Conservation (phyloP, 768 basidiomycete genomes). For the Mycena albidolilacea region DNA sequence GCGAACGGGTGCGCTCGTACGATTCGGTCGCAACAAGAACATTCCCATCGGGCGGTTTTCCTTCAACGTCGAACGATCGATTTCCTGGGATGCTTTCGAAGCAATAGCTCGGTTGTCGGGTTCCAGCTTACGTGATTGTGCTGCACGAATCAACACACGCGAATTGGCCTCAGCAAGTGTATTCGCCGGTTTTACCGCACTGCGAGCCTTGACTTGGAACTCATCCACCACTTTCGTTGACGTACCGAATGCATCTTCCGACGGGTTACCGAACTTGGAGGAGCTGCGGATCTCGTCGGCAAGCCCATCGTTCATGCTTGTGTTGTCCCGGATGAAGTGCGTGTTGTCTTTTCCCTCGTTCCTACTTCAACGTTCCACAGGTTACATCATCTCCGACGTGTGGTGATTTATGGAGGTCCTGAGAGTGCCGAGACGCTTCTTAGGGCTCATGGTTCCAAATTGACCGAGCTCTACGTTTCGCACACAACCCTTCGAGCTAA, state of each 20-base stretch:
- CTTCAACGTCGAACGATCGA: not conserved
- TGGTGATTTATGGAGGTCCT: not conserved
- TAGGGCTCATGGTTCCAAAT: not conserved
- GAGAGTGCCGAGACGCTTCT: not conserved
- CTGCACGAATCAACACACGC: not conserved
- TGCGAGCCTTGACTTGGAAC: not conserved
- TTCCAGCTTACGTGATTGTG: conserved; percentile 1
- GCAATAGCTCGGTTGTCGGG: not conserved
- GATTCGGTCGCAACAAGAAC: not conserved
- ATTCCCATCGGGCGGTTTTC: not conserved
- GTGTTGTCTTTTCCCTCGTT: not conserved
- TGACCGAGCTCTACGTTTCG: not conserved
- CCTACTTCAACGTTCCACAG: not conserved
- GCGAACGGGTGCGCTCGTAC: not conserved
- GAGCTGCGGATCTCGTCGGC: not conserved
- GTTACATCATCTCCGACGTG: conserved; percentile 5
- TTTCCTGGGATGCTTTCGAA: conserved; percentile 19
- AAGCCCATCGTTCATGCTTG: conserved; percentile 5
- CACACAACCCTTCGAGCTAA: not conserved
- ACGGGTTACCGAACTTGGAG: conserved; percentile 3
- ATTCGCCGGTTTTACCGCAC: not conserved
- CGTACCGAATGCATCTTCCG: not conserved
- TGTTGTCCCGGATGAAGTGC: conserved; percentile 4
- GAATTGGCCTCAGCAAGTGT: not conserved
- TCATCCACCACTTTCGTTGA: not conserved